Percentiles rank a stretch among this genome's conserved stretches.
These are phyloP conservation scores for Trichophyton simii DNA, from an alignment of 2,329 filamentous ascomycete genomes.

Conservation along the genomic window DNA sequence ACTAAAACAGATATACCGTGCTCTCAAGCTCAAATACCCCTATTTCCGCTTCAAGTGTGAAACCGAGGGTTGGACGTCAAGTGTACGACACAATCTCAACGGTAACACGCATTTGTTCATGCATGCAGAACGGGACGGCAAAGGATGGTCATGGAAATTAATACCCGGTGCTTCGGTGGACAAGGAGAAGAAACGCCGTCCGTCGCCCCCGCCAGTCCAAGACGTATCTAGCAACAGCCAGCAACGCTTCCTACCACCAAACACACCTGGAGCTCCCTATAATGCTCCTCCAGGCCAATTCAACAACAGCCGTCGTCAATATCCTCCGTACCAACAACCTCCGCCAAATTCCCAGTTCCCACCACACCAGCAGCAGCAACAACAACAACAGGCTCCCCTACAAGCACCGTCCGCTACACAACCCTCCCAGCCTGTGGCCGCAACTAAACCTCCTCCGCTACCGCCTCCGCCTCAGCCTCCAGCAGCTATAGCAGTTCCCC, in stretches of 20 bases:
- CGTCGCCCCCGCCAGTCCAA: conserved; percentile 29
- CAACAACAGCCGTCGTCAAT: conserved; percentile 14
- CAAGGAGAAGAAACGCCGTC: conserved; percentile 43
- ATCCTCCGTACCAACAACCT: conserved; percentile 14
- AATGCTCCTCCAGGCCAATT: conserved; percentile 19
- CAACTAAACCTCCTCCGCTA: conserved; percentile 8
- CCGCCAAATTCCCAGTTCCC: conserved; percentile 9
- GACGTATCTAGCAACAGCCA: conserved; percentile 21
- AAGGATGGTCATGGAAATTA: conserved; percentile 52
- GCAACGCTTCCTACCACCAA: conserved; percentile 29
- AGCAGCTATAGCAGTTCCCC: not conserved
- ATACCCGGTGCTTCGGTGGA: conserved; percentile 48
- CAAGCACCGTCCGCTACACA: not conserved
- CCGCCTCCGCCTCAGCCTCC: conserved; percentile 1
- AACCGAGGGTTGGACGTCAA: conserved; percentile 54
- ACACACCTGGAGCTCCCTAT: conserved; percentile 24
- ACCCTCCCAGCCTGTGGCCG: not conserved
- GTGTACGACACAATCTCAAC: conserved; percentile 52
- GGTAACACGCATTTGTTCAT: conserved; percentile 46
- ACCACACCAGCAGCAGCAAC: conserved; percentile 15
- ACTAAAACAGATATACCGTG: conserved; percentile 53
- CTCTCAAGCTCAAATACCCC: conserved; percentile 50
- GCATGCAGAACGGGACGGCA: conserved; percentile 49
- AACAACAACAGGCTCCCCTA: conserved; percentile 9
- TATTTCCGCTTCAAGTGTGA: conserved; percentile 51